These are phyloP conservation scores for Backusella luteola DNA, from an alignment of 192 early-diverging fungal species.

Conservation along the genomic window DNA sequence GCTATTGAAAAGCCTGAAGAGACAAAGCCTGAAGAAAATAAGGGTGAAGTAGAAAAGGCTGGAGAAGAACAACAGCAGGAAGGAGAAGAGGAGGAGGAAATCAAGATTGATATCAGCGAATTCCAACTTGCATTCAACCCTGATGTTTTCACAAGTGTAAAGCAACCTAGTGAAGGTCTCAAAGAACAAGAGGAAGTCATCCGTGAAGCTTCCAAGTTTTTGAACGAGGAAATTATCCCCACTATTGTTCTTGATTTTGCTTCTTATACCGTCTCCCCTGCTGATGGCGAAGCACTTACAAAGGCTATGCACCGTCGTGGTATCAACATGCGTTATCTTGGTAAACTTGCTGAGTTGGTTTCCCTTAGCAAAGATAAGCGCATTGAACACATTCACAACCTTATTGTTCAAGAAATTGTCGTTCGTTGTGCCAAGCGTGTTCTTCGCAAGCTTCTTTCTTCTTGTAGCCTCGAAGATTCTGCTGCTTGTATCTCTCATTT, in stretches of 20 bases:
- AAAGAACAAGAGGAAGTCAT: slow-evolving; percentile 56
- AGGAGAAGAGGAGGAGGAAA: slow-evolving; percentile 34
- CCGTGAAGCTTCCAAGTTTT: slow-evolving; percentile 75
- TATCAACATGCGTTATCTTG: slow-evolving; percentile 97
- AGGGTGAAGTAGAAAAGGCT: slow-evolving; percentile 14
- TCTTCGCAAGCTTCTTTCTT: slow-evolving; percentile 64
- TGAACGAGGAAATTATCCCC: slow-evolving; percentile 66
- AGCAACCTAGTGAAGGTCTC: slow-evolving; percentile 30
- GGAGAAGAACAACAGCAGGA: slow-evolving; percentile 28
- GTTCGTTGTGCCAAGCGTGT: slow-evolving; percentile 84
- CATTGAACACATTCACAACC: slow-evolving; percentile 55
- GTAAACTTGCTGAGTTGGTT: slow-evolving; percentile 66
- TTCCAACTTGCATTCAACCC: slow-evolving; percentile 58
- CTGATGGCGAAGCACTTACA: slow-evolving; percentile 77
- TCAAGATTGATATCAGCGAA: slow-evolving; percentile 34
- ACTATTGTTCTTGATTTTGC: slow-evolving; percentile 64
- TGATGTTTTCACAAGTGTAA: slow-evolving; percentile 59
- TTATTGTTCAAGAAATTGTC: slow-evolving; percentile 87
- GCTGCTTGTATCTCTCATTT: slow-evolving; percentile 74
- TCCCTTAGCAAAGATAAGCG: slow-evolving; percentile 55
- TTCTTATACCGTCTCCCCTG: slow-evolving; percentile 70
- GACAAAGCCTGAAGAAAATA: slow-evolving; percentile 14
- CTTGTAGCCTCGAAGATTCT: slow-evolving; percentile 55
- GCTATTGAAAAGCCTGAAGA: slow-evolving; percentile 19
- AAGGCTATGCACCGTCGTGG: slow-evolving; percentile 88